phyloP scores from a whole-genome alignment of 108 stramenopile genomes.

The Asterionellopsis glacialis region DNA sequence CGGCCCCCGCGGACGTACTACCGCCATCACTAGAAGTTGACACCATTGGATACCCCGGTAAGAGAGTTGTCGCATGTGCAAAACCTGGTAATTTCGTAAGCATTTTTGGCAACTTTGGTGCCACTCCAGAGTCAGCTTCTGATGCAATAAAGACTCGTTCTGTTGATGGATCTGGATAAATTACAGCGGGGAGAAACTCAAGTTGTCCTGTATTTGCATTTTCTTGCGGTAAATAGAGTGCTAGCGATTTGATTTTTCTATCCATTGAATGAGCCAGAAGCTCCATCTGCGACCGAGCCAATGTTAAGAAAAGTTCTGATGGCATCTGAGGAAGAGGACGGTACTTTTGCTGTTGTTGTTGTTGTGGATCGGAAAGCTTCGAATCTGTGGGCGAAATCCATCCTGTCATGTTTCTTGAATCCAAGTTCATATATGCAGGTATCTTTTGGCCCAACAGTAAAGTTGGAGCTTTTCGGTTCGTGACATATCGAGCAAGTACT shows the following conservation, averaged over 20 bases:
- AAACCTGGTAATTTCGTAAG: conserved; percentile 60
- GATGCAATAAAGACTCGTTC: conserved; percentile 78
- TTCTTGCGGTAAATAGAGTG: conserved; percentile 80
- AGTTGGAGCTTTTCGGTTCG: no score
- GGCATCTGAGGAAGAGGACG: conserved; percentile 66
- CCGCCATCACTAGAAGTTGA: conserved; percentile 13
- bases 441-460: no score
- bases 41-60: conserved; percentile 62
- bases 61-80: conserved; percentile 34
- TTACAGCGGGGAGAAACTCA: conserved; percentile 73
- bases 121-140: conserved; percentile 47
- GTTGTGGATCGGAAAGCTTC: background rate
- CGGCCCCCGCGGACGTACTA: conserved; percentile 28
- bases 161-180: conserved; percentile 61
- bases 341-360: background rate
- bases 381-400: no score
- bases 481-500: no score
- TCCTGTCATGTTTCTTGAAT: no score
- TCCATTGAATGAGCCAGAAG: conserved; percentile 60
- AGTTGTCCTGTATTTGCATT: conserved; percentile 68
- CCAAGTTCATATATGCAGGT: no score
- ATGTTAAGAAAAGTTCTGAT: conserved; percentile 51
- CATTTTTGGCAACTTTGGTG: conserved; percentile 41
- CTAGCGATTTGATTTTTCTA: conserved; percentile 70
- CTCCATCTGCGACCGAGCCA: conserved; percentile 79